Evolutionary conservation across 2,329 filamentous ascomycete species (phyloP).

Genomic region (Leptographium wingfieldii): DNA sequence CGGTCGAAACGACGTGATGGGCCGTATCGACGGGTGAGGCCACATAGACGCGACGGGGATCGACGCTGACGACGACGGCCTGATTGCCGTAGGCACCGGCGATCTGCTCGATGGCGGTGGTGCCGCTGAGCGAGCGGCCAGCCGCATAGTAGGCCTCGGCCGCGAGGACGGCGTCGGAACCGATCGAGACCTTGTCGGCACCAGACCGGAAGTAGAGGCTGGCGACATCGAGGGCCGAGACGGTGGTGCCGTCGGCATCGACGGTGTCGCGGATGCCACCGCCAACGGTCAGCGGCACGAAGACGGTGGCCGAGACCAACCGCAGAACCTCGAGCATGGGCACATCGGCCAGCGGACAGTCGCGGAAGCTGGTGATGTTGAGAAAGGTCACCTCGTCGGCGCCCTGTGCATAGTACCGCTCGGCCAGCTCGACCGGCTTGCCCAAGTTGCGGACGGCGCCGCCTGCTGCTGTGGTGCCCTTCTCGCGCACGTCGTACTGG

Average conservation of each 20-base stretch:
- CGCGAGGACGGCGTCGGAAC: conserved; percentile 83
- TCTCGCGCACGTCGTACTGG: conserved; percentile 96
- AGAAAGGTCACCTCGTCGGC: conserved; percentile 96
- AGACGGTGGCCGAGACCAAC: conserved; percentile 77
- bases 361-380: conserved; percentile 96
- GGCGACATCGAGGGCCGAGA: conserved; percentile 86
- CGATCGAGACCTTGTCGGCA: conserved; percentile 95
- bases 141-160: conserved; percentile 79
- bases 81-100: conserved; percentile 89
- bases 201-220: conserved; percentile 96
- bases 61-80: conserved; percentile 89
- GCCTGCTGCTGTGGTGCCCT: conserved; percentile 27
- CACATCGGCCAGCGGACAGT: conserved; percentile 80
- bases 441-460: conserved; percentile 76
- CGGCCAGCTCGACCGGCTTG: conserved; percentile 91
- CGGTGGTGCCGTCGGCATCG: conserved; percentile 72
- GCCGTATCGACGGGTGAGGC: conserved; percentile 55
- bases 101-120: conserved; percentile 91
- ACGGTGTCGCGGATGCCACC: conserved; percentile 90
- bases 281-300: conserved; percentile 90
- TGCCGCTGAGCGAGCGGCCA: conserved; percentile 58
- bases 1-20: conserved; percentile 60
- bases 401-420: conserved; percentile 88
- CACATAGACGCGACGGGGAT: conserved; percentile 86
- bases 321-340: conserved; percentile 94